These are phyloP conservation scores for Pseudevernia furfuracea DNA, from an alignment of 495 filamentous ascomycete genomes.

Conservation along the genomic window DNA sequence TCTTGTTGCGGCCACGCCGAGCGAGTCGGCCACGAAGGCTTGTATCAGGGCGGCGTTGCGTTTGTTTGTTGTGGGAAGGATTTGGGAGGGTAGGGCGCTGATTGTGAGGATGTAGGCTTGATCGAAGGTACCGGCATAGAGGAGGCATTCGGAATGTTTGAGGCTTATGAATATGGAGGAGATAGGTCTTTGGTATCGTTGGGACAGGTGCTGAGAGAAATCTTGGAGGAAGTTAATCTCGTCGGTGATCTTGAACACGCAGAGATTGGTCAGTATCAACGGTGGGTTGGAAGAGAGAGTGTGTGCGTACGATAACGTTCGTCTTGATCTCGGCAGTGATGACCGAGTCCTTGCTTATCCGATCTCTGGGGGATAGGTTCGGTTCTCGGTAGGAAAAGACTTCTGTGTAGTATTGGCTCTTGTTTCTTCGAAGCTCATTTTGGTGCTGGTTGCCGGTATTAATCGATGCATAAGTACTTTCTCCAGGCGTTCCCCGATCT, in stretches of 20 bases:
- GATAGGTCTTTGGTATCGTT: slow-evolving; percentile 63
- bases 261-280: not conserved
- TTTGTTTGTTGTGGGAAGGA: slow-evolving; percentile 72
- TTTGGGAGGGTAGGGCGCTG: slow-evolving; percentile 56
- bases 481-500: slow-evolving; percentile 16
- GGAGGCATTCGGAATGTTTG: slow-evolving; percentile 64
- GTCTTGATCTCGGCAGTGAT: slow-evolving; percentile 75
- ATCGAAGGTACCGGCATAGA: slow-evolving; percentile 66
- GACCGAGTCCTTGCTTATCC: slow-evolving; percentile 56
- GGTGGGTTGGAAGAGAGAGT: slow-evolving; percentile 3
- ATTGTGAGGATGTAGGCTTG: slow-evolving; percentile 77
- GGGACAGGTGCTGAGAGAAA: slow-evolving; percentile 60
- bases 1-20: slow-evolving; percentile 54
- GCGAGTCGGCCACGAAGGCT: slow-evolving; percentile 54
- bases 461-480: slow-evolving; percentile 11
- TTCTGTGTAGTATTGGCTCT: slow-evolving; percentile 52
- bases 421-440: slow-evolving; percentile 31
- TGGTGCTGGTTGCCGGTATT: slow-evolving; percentile 14
- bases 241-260: slow-evolving; percentile 31
- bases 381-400: slow-evolving; percentile 49
- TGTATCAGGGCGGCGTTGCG: slow-evolving; percentile 73
- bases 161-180: slow-evolving; percentile 64
- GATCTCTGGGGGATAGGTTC: slow-evolving; percentile 46
- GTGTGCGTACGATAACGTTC: slow-evolving; percentile 63
- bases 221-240: slow-evolving; percentile 54